These are phyloP conservation scores for Ganoderma leucocontextum DNA, from an alignment of 1,284 basidiomycete genomes.

Conservation along the genomic window DNA sequence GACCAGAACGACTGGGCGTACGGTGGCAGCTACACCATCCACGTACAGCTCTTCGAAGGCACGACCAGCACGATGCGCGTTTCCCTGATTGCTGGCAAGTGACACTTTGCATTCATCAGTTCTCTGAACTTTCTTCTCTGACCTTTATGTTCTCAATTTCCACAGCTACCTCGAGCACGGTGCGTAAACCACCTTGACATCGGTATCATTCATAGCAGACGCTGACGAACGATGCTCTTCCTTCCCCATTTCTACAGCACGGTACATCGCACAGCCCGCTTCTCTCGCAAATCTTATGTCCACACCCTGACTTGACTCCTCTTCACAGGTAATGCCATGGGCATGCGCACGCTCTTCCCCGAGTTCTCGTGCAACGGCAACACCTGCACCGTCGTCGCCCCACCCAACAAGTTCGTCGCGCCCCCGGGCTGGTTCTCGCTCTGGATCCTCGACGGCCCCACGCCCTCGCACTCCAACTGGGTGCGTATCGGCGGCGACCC, in stretches of 20 bases:
- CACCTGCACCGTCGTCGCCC: slow-evolving; percentile 71
- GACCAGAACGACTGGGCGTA: slow-evolving; percentile 68
- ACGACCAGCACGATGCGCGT: slow-evolving; percentile 60
- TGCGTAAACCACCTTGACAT: slow-evolving; percentile 38
- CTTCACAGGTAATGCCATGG: slow-evolving; percentile 72
- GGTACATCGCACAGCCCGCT: slow-evolving; percentile 13
- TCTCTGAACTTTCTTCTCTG: slow-evolving; percentile 7
- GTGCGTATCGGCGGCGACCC: slow-evolving; percentile 82
- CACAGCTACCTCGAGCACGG: slow-evolving; percentile 75
- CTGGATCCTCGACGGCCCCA: slow-evolving; percentile 77
- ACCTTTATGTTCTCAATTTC: slow-evolving; percentile 5
- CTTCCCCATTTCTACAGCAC: slow-evolving; percentile 21
- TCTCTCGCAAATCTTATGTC: neutral
- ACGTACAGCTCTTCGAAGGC: slow-evolving; percentile 67
- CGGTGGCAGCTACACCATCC: slow-evolving; percentile 58
- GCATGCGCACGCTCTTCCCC: slow-evolving; percentile 74
- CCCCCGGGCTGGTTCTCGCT: slow-evolving; percentile 82
- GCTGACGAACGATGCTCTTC: neutral
- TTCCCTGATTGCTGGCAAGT: slow-evolving; percentile 68
- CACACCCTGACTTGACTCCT: neutral
- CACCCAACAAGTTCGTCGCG: slow-evolving; percentile 70
- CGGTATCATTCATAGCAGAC: neutral
- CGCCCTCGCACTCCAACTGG: slow-evolving; percentile 75
- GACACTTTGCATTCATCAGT: neutral
- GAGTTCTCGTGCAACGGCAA: slow-evolving; percentile 67